Conservation (phyloP, 2,329 filamentous ascomycete genomes). For the Nemania sp. region DNA sequence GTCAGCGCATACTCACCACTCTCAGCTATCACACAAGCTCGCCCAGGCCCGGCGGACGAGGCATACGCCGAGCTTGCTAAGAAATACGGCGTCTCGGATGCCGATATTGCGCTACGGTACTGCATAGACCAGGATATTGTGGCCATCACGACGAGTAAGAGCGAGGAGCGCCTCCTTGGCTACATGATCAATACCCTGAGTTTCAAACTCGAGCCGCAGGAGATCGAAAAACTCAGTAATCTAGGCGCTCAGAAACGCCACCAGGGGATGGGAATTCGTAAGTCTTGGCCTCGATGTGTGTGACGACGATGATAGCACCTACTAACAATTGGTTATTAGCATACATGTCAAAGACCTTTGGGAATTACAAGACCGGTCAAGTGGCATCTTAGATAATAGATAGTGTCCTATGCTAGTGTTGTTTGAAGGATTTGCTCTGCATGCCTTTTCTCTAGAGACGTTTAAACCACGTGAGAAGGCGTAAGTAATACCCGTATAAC, state of each 20-base stretch:
- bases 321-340: slow-evolving; percentile 20
- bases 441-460: background rate
- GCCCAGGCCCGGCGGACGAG: slow-evolving; percentile 65
- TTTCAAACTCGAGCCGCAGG: slow-evolving; percentile 68
- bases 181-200: slow-evolving; percentile 61
- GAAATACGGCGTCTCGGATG: slow-evolving; percentile 69
- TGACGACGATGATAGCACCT: too few relatives aligned
- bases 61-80: slow-evolving; percentile 63
- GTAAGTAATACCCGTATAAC: background rate
- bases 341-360: slow-evolving; percentile 18
- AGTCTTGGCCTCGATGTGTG: background rate
- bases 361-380: slow-evolving; percentile 28
- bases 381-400: background rate
- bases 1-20: slow-evolving; percentile 68
- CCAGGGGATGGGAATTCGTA: slow-evolving; percentile 52
- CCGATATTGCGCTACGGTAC: slow-evolving; percentile 71
- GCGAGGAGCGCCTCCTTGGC: slow-evolving; percentile 66
- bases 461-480: background rate
- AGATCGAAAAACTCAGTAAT: slow-evolving; percentile 66
- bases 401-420: background rate
- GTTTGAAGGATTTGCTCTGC: background rate
- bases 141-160: slow-evolving; percentile 70
- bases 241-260: slow-evolving; percentile 68
- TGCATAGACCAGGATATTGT: slow-evolving; percentile 69
- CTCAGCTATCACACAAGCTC: slow-evolving; percentile 57